Evolutionary conservation across 2,329 filamentous ascomycete species (phyloP).

Genomic region (Dactylellina parvicollis): DNA sequence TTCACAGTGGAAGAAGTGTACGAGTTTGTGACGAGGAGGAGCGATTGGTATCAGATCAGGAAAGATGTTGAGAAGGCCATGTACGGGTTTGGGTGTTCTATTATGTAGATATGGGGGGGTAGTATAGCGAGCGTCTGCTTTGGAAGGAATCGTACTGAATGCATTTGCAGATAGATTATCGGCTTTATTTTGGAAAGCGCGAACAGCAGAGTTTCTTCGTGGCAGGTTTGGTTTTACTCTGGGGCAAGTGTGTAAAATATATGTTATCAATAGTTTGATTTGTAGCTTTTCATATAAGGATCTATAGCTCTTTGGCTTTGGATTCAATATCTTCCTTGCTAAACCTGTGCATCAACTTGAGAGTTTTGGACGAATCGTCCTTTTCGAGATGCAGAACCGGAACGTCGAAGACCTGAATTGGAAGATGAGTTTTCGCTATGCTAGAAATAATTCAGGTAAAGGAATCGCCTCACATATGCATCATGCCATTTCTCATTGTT

Average conservation of each 20-base stretch:
- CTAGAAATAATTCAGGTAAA: neutral
- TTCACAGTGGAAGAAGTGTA: constrained; percentile 97
- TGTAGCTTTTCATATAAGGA: too few relatives aligned
- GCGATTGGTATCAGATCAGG: constrained; percentile 93
- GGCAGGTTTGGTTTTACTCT: too few relatives aligned
- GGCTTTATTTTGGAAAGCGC: too few relatives aligned
- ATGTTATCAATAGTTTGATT: too few relatives aligned
- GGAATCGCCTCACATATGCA: constrained; percentile 24
- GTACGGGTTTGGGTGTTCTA: constrained; percentile 88
- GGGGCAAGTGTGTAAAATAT: too few relatives aligned
- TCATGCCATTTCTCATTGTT: constrained; percentile 46
- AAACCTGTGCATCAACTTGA: constrained; percentile 48
- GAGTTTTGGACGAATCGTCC: constrained; percentile 5
- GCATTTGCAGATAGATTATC: too few relatives aligned
- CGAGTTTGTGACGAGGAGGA: constrained; percentile 91
- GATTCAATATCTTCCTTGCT: constrained; percentile 20
- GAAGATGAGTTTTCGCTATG: neutral
- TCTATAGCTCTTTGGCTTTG: constrained; percentile 9
- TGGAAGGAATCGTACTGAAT: too few relatives aligned
- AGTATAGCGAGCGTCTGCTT: too few relatives aligned
- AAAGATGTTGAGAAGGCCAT: constrained; percentile 91
- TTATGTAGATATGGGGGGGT: too few relatives aligned
- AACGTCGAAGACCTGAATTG: constrained; percentile 34
- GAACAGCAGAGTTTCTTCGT: too few relatives aligned
- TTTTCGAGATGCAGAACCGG: constrained; percentile 43